Conservation (phyloP, 2,329 filamentous ascomycete species). For the Phialophora verrucosa region DNA sequence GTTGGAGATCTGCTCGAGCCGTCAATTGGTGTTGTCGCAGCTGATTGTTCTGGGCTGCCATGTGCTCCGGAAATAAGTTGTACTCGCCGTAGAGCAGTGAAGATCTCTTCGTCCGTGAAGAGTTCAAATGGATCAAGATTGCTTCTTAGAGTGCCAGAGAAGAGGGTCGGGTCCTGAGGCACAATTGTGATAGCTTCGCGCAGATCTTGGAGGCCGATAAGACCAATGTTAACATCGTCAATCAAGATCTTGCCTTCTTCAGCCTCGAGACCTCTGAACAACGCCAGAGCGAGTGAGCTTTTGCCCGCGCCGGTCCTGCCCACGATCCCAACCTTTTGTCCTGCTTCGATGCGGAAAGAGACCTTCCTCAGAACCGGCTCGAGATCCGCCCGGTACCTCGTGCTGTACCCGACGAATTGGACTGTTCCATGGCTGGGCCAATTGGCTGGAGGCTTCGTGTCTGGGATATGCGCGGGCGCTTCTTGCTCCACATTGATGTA, state of each 20-base stretch:
- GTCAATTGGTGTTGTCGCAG: slow-evolving; percentile 44
- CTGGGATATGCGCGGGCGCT: slow-evolving; percentile 75
- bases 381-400: slow-evolving; percentile 84
- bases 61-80: slow-evolving; percentile 73
- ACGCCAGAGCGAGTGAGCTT: slow-evolving; percentile 87
- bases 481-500: slow-evolving; percentile 97
- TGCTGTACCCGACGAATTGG: slow-evolving; percentile 87
- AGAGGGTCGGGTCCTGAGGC: slow-evolving; percentile 74
- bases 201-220: slow-evolving; percentile 90
- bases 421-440: slow-evolving; percentile 89
- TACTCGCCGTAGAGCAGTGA: slow-evolving; percentile 81
- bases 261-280: slow-evolving; percentile 93
- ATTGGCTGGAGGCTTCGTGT: slow-evolving; percentile 74
- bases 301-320: slow-evolving; percentile 95
- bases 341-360: slow-evolving; percentile 81
- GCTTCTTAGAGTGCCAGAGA: slow-evolving; percentile 43
- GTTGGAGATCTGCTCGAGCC: slow-evolving; percentile 43
- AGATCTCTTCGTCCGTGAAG: slow-evolving; percentile 90
- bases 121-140: slow-evolving; percentile 92
- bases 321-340: slow-evolving; percentile 94
- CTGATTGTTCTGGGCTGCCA: slow-evolving; percentile 44
- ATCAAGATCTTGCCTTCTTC: slow-evolving; percentile 88
- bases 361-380: slow-evolving; percentile 84
- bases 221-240: slow-evolving; percentile 86
- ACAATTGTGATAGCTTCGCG: slow-evolving; percentile 96